Evolutionary conservation across 1,284 basidiomycete genomes (phyloP).

Genomic region (Irpex sp.): DNA sequence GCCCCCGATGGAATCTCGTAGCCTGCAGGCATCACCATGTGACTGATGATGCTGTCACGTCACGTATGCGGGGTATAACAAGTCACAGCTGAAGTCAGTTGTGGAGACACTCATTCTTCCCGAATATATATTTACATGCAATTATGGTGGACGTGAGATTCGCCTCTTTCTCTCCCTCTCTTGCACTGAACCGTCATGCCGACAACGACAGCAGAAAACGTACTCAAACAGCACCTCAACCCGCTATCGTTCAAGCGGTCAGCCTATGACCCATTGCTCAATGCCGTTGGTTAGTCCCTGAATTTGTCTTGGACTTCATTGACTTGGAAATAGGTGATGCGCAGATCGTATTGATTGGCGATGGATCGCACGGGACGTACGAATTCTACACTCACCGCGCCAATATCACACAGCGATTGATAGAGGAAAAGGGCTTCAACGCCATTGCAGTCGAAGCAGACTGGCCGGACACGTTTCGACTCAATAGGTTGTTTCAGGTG

Average conservation of each 20-base stretch:
- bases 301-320: conserved; percentile 1
- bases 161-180: too few species aligned
- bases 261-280: conserved; percentile 23
- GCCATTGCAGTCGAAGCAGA: conserved; percentile 28
- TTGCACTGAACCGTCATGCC: conserved; percentile 11
- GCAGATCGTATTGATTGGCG: conserved; percentile 26
- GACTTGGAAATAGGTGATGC: conserved; percentile 16
- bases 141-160: too few species aligned
- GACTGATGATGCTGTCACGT: neutral
- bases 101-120: too few species aligned
- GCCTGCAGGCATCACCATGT: conserved; percentile 23
- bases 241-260: conserved; percentile 17
- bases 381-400: conserved; percentile 30
- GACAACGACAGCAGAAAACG: conserved; percentile 9
- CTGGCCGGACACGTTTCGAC: conserved; percentile 27
- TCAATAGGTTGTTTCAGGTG: conserved; percentile 20
- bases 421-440: conserved; percentile 28
- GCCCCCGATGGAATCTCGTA: conserved; percentile 29
- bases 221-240: conserved; percentile 18
- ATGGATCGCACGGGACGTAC: conserved; percentile 28
- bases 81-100: too few species aligned
- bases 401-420: conserved; percentile 26
- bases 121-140: too few species aligned
- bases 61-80: neutral
- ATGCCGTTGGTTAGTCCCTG: conserved; percentile 18